phyloP scores from a whole-genome alignment of 352 stramenopile species.

The Salisapilia sapeloensis region DNA sequence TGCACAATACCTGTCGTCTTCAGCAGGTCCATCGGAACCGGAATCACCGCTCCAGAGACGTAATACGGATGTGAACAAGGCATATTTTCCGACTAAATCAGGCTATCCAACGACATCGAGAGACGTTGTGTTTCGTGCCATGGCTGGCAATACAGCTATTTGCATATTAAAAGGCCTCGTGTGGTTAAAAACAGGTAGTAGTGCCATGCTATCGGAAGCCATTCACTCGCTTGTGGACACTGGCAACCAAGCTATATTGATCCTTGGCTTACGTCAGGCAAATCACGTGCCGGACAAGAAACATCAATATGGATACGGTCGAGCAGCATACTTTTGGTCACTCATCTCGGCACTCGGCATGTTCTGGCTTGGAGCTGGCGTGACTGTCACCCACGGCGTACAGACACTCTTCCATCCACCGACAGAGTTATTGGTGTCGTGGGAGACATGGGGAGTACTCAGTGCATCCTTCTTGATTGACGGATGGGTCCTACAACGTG shows the following conservation, averaged over 20 bases:
- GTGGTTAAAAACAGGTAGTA: constrained; percentile 87
- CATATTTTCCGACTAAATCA: constrained; percentile 69
- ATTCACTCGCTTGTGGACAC: constrained; percentile 96
- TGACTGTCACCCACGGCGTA: constrained; percentile 88
- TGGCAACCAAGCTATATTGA: constrained; percentile 90
- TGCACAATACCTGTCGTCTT: too few species aligned
- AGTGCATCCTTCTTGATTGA: constrained; percentile 90
- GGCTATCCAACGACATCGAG: constrained; percentile 61
- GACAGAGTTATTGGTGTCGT: constrained; percentile 44
- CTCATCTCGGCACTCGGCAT: constrained; percentile 96
- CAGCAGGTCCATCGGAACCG: too few species aligned
- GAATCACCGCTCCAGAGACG: constrained; percentile 25
- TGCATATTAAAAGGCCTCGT: constrained; percentile 81
- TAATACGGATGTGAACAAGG: constrained; percentile 72
- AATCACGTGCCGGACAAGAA: constrained; percentile 82
- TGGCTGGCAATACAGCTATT: constrained; percentile 92
- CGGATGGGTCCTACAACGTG: constrained; percentile 89
- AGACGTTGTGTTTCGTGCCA: constrained; percentile 72
- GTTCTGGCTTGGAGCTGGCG: constrained; percentile 93
- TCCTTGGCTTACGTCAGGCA: constrained; percentile 69
- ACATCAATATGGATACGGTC: constrained; percentile 96
- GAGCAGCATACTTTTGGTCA: constrained; percentile 97
- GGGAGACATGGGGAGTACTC: constrained; percentile 93
- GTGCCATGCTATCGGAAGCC: constrained; percentile 93
- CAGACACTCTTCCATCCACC: constrained; percentile 66